Evolutionary conservation across 2,329 filamentous ascomycete genomes (phyloP).

Genomic region (Thelonectria discophora): DNA sequence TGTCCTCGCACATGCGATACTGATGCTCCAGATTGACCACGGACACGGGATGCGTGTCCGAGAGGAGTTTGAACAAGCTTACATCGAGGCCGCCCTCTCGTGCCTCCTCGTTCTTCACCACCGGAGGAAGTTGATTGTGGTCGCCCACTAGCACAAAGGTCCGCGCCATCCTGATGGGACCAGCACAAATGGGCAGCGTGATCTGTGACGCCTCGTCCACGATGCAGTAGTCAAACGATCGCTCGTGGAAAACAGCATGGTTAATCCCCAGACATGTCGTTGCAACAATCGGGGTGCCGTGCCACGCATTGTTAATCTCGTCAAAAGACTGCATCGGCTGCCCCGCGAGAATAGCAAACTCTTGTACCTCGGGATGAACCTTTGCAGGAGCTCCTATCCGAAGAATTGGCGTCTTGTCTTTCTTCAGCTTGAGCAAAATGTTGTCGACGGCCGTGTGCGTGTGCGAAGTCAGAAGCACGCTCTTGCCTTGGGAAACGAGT

Average conservation of each 20-base stretch:
- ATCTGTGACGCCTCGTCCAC: constrained; percentile 98
- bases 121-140: constrained; percentile 92
- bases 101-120: constrained; percentile 92
- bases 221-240: constrained; percentile 96
- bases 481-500: constrained; percentile 87
- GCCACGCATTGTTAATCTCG: constrained; percentile 84
- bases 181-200: constrained; percentile 91
- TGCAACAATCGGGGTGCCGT: constrained; percentile 87
- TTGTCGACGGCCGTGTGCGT: constrained; percentile 99
- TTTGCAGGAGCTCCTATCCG: constrained; percentile 88
- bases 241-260: constrained; percentile 86
- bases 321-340: constrained; percentile 80
- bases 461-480: constrained; percentile 91
- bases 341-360: constrained; percentile 83
- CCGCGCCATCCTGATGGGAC: constrained; percentile 89
- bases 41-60: constrained; percentile 84
- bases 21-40: constrained; percentile 95
- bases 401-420: constrained; percentile 79
- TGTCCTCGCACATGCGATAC: constrained; percentile 97
- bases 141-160: constrained; percentile 97
- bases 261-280: constrained; percentile 94
- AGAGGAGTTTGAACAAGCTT: constrained; percentile 92
- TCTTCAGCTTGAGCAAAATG: constrained; percentile 88
- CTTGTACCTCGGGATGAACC: constrained; percentile 85
- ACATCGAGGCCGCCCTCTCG: constrained; percentile 87